These are phyloP conservation scores for Aspergillus persii DNA, from an alignment of 2,329 filamentous ascomycete species.

Conservation along the genomic window DNA sequence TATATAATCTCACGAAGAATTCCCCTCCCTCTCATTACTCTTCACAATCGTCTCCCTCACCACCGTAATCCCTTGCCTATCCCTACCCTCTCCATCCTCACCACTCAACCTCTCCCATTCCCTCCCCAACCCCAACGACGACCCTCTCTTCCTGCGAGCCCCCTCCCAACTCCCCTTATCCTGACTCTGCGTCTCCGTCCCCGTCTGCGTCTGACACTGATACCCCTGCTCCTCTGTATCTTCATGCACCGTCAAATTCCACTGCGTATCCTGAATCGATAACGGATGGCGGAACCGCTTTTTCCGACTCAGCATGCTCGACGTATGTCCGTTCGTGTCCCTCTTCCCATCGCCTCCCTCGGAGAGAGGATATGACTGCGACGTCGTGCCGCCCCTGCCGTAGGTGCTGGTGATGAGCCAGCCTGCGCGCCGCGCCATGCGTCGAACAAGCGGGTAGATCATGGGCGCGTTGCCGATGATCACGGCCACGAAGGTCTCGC, in stretches of 20 bases:
- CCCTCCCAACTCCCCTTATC: neutral
- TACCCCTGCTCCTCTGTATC: conserved; percentile 21
- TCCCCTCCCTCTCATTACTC: conserved; percentile 8
- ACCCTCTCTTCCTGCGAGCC: conserved; percentile 14
- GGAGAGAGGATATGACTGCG: conserved; percentile 25
- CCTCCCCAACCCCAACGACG: neutral
- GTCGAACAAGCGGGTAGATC: conserved; percentile 39
- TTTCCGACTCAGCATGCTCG: conserved; percentile 5
- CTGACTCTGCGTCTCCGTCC: conserved; percentile 11
- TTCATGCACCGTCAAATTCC: conserved; percentile 28
- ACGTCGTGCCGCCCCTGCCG: conserved; percentile 1
- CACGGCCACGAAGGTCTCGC: conserved; percentile 47
- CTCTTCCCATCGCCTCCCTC: conserved; percentile 10
- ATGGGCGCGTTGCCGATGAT: conserved; percentile 45
- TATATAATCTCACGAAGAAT: too few relatives aligned
- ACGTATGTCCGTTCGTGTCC: neutral
- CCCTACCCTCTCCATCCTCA: conserved; percentile 7
- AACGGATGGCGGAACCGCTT: conserved; percentile 31
- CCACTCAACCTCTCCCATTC: conserved; percentile 6
- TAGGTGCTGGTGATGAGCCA: conserved; percentile 22
- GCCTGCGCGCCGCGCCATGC: conserved; percentile 25
- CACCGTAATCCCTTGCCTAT: conserved; percentile 29
- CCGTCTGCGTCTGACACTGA: conserved; percentile 19
- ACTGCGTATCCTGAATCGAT: conserved; percentile 31
- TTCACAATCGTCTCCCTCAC: conserved; percentile 31